Percentiles rank a stretch among this genome's conserved stretches.
phyloP scores from a whole-genome alignment of 1,284 basidiomycete species.

The Blastosporella zonata region DNA sequence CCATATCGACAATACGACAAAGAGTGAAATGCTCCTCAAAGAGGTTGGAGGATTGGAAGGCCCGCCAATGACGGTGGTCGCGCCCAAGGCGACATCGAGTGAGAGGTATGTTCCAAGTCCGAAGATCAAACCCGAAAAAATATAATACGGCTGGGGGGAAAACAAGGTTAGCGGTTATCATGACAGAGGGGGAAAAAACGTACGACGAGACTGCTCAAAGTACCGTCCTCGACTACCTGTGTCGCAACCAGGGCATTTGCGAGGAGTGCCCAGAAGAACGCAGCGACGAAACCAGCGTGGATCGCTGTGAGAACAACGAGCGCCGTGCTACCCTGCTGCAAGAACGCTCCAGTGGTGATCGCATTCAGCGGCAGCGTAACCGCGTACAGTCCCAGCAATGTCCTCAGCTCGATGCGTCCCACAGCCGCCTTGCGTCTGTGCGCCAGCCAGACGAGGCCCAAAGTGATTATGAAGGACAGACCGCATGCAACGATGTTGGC shows the following conservation, averaged over 20 bases:
- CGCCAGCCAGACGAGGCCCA: slow-evolving; percentile 43
- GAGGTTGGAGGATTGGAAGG: slow-evolving; percentile 52
- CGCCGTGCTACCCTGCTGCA: slow-evolving; percentile 69
- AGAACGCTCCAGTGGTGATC: slow-evolving; percentile 71
- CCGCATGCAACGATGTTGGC: slow-evolving; percentile 71
- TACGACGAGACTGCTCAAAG: slow-evolving; percentile 65
- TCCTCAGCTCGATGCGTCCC: slow-evolving; percentile 68
- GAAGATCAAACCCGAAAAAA: slow-evolving; percentile 63
- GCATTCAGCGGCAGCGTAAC: slow-evolving; percentile 75
- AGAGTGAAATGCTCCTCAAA: slow-evolving; percentile 67
- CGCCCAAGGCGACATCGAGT: slow-evolving; percentile 68
- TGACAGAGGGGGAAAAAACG: slow-evolving; percentile 27
- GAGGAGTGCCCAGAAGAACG: slow-evolving; percentile 75
- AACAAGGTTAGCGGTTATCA: not conserved
- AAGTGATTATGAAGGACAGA: slow-evolving; percentile 51
- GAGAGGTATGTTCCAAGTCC: slow-evolving; percentile 73
- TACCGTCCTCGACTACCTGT: slow-evolving; percentile 83
- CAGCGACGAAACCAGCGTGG: slow-evolving; percentile 66
- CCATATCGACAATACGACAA: slow-evolving; percentile 81
- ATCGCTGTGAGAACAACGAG: slow-evolving; percentile 73
- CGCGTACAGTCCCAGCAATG: slow-evolving; percentile 65
- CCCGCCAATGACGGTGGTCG: slow-evolving; percentile 57
- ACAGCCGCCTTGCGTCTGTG: slow-evolving; percentile 45
- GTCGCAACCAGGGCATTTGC: slow-evolving; percentile 79
- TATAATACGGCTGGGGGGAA: slow-evolving; percentile 22